Evolutionary conservation across 1,284 basidiomycete species (phyloP).

Genomic region (Cerrena zonata): DNA sequence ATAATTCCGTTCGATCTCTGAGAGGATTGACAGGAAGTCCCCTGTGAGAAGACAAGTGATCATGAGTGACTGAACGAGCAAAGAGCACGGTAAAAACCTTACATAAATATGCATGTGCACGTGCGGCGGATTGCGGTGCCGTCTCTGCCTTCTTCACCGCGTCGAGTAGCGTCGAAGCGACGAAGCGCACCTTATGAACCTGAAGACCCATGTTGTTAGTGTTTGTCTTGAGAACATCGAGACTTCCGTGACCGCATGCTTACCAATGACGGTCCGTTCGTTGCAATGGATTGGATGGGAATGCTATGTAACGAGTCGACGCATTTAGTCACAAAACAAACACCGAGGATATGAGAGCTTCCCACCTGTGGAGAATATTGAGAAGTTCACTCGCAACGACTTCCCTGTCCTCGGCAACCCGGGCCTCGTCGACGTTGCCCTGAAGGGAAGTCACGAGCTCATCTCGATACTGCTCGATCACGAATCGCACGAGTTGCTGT

Average conservation of each 20-base stretch:
- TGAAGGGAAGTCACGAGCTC: slow-evolving; percentile 68
- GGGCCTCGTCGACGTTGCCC: slow-evolving; percentile 57
- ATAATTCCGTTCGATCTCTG: slow-evolving; percentile 83
- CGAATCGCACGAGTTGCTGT: slow-evolving; percentile 84
- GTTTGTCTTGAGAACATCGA: neutral
- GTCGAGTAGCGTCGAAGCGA: slow-evolving; percentile 81
- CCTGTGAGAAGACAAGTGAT: slow-evolving; percentile 37
- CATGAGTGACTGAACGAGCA: neutral
- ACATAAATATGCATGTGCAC: slow-evolving; percentile 77
- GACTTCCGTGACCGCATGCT: slow-evolving; percentile 18
- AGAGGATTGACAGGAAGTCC: slow-evolving; percentile 84
- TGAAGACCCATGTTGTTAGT: slow-evolving; percentile 18
- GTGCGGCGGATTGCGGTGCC: slow-evolving; percentile 66
- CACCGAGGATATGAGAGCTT: slow-evolving; percentile 12
- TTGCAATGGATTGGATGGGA: slow-evolving; percentile 84
- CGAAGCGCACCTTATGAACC: slow-evolving; percentile 86
- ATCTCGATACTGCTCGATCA: slow-evolving; percentile 83
- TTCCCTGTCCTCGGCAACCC: slow-evolving; percentile 65
- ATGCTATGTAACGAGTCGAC: slow-evolving; percentile 46
- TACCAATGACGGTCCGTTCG: slow-evolving; percentile 77
- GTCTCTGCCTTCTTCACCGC: slow-evolving; percentile 77
- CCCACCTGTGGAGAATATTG: slow-evolving; percentile 71
- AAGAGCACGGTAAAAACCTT: slow-evolving; percentile 23
- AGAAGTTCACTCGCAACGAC: slow-evolving; percentile 75
- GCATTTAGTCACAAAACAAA: slow-evolving; percentile 4